Evolutionary conservation across 2,329 filamentous ascomycete genomes (phyloP), one percentile per base, ranked within the genome.

Genomic region (Davidsoniella neocaledoniae): DNA sequence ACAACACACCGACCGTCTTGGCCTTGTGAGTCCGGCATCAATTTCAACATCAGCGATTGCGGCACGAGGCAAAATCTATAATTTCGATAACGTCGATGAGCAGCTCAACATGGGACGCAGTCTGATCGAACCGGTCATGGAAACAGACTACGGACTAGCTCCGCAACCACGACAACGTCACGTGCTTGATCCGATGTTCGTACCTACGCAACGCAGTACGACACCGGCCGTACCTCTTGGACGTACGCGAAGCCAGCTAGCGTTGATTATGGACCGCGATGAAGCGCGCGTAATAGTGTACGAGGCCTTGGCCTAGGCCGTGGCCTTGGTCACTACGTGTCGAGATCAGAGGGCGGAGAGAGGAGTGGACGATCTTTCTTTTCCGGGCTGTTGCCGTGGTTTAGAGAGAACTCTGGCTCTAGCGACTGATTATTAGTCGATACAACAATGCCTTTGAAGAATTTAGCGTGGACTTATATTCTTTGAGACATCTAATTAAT

Each of bases 211-310:
- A 49, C 72, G 71, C 4, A 71, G 64, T 41, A 60, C 64, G 9
- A 62, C 65, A 12, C 62, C 68, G 23, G 61, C 61, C 12, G 64
- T 74, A 6, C 72, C 70, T 3, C 62, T 79, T 45, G 73, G 67
- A n/a, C 66, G 74, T 51, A 73, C 74, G n/a, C 76, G 71, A 59
- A 79, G 75, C 56, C 74, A 79, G 58, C 63, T 80, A 25, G 72
- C 71, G 8, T 62, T 79, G 3, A 63, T 80, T 1, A 63, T 79
- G 17, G 72, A 77, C 55, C 68, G 71, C 36, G 73, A 74, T 54
- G 72, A 68, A 56, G 62, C 39, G 48, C 47, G 29, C 52, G 48
- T 37, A 21, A 43, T 26, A 14, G 17, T 5, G 16, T 33, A 4
- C 40, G 33, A 36, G 26, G 29, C 8, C 8, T 43, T 12, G 42